Evolutionary conservation across 805 yeast species (phyloP).

Genomic region (Kazachstania bromeliacearum): DNA sequence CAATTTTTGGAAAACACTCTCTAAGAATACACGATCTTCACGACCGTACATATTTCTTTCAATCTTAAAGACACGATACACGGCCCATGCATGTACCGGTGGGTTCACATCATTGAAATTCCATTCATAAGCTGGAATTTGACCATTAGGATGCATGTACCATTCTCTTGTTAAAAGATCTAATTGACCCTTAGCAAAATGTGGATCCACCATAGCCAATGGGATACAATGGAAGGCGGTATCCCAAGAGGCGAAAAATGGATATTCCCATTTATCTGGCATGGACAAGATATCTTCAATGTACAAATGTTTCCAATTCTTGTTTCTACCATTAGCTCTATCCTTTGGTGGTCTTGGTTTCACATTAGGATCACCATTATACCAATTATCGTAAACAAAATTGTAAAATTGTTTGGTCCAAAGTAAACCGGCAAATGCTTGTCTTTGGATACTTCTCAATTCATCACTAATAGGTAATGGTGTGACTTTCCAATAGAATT

Average conservation of each 20-base stretch:
- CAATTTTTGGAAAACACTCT: constrained; percentile 82
- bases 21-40: constrained; percentile 75
- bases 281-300: constrained; percentile 79
- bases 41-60: constrained; percentile 80
- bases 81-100: constrained; percentile 96
- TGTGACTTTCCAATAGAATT: constrained; percentile 79
- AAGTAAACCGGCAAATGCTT: constrained; percentile 85
- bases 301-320: constrained; percentile 83
- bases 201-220: constrained; percentile 86
- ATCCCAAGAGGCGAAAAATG: constrained; percentile 96
- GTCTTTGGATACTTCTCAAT: constrained; percentile 77
- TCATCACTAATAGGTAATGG: constrained; percentile 80
- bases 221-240: constrained; percentile 93
- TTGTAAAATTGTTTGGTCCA: constrained; percentile 93
- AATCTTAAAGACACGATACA: constrained; percentile 77
- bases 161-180: constrained; percentile 84
- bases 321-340: constrained; percentile 76
- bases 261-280: constrained; percentile 95
- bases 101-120: constrained; percentile 91
- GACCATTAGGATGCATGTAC: constrained; percentile 98
- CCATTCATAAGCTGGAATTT: constrained; percentile 95
- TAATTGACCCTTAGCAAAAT: constrained; percentile 80
- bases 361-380: constrained; percentile 69
- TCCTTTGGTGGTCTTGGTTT: constrained; percentile 69
- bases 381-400: constrained; percentile 81